Conservation (phyloP, 2,329 filamentous ascomycete species). For the Colletotrichum euphorbiae region DNA sequence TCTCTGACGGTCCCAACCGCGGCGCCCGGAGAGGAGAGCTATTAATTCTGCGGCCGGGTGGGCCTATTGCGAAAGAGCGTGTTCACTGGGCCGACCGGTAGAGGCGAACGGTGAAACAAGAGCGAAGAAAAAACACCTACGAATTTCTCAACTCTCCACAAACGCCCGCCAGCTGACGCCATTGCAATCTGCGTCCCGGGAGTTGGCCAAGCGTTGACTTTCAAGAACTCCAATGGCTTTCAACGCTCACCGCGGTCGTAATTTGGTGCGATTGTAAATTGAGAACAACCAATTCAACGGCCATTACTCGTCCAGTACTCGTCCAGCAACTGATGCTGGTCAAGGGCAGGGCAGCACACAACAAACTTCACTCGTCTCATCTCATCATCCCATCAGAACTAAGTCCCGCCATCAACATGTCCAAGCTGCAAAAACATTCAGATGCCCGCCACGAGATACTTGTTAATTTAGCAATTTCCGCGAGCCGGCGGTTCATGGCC, state of each 20-base stretch:
- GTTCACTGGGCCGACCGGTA: background rate
- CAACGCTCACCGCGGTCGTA: background rate
- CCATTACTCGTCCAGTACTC: no score
- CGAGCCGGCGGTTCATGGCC: background rate
- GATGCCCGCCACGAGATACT: background rate
- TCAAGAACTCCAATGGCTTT: background rate
- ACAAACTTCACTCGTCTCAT: conserved; percentile 3
- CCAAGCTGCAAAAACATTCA: background rate
- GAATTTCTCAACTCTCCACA: conserved; percentile 8
- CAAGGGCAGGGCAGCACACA: background rate
- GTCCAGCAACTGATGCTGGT: no score
- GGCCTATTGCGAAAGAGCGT: background rate
- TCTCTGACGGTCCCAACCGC: background rate
- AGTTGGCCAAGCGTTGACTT: background rate
- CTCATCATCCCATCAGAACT: background rate
- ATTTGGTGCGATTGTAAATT: no score
- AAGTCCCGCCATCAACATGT: background rate
- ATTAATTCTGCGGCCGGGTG: background rate
- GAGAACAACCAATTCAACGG: no score
- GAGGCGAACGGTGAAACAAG: background rate
- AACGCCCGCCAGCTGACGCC: conserved; percentile 4
- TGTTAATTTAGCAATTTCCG: conserved; percentile 22
- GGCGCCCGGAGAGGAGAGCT: conserved; percentile 13
- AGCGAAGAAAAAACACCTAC: background rate
- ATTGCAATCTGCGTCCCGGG: conserved; percentile 2